phyloP scores from a whole-genome alignment of 2,329 filamentous ascomycete genomes.

The Aspergillus sp. region DNA sequence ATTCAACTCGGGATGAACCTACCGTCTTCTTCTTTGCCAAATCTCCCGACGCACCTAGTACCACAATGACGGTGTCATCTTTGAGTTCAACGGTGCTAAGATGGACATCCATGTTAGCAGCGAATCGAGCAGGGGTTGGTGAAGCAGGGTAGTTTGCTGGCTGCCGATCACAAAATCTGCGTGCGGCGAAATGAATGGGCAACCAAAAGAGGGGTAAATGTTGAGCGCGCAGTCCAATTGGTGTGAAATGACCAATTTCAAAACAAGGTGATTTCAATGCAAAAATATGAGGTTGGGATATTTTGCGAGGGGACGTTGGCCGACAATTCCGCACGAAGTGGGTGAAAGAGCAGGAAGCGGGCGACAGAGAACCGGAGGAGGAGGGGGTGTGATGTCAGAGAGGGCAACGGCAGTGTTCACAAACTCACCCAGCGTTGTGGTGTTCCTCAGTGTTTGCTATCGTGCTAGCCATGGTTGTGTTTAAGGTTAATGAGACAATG shows the following conservation, averaged over 20 bases:
- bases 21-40: constrained; percentile 99
- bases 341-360: constrained; percentile 8
- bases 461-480: constrained; percentile 49
- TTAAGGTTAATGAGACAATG: constrained; percentile 14
- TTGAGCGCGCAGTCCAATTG: background rate
- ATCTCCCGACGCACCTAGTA: constrained; percentile 95
- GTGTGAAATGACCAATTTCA: background rate
- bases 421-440: constrained; percentile 54
- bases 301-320: background rate
- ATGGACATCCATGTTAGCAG: constrained; percentile 40
- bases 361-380: constrained; percentile 19
- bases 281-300: background rate
- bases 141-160: constrained; percentile 1
- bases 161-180: constrained; percentile 9
- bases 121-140: constrained; percentile 7
- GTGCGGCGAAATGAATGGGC: background rate
- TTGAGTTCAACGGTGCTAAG: constrained; percentile 87
- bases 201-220: constrained; percentile 1
- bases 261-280: background rate
- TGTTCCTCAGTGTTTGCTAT: constrained; percentile 51
- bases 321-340: background rate
- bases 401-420: constrained; percentile 11
- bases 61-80: constrained; percentile 95
- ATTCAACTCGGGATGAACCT: constrained; percentile 35
- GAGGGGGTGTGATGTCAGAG: constrained; percentile 41